Evolutionary conservation across 1,139 yeast genomes (phyloP), one percentile per base, ranked within the genome.

Genomic region (Pneumocystis canis): DNA sequence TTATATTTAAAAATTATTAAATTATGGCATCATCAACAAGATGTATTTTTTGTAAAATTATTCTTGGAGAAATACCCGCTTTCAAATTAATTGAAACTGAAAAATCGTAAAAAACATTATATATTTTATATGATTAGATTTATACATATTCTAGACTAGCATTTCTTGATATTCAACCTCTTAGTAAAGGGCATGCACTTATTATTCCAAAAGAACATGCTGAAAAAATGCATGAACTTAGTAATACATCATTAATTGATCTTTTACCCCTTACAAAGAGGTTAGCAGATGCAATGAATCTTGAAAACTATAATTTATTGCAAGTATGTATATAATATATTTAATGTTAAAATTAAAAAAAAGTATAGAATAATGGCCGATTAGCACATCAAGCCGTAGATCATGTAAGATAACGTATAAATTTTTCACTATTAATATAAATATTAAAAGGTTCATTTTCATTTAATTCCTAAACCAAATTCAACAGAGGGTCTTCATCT

Each of bases 381-480:
- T 84, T 89, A 71, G 97, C 97, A 30, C 97, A 90, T 73, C 97
- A 92, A 75, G 68, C 64, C 5, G 97, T 92, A 66, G 95, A 87
- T 70, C 98, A 92, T 73, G 97, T 90, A 47, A 47, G 5, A 6
- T 18, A 1, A 2, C 4, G 6, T 25, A 25, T 5, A 2, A 11
- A 9, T 25, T 5, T 39, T 39, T n/a, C 2, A 2, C 5, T n/a
- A 39, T 2, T 6, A 39, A 18, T 16, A 39, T 9, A 16, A 39
- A n/a, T 39, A 39, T 16, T 18, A n/a, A 47, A 47, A 47, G 54
- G 54, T 47, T 64, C 98, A 90, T 74, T 87, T 92, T 80, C 98
- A 92, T 73, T 82, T 92, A 74, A 92, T 92, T 71, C 98, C 98
- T 58, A 90, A 90, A 79, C 80, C 79, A 65, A 84, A 84, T 69